phyloP scores from a whole-genome alignment of 1,139 yeast genomes.

The Lodderomyces oxycetoniae region DNA sequence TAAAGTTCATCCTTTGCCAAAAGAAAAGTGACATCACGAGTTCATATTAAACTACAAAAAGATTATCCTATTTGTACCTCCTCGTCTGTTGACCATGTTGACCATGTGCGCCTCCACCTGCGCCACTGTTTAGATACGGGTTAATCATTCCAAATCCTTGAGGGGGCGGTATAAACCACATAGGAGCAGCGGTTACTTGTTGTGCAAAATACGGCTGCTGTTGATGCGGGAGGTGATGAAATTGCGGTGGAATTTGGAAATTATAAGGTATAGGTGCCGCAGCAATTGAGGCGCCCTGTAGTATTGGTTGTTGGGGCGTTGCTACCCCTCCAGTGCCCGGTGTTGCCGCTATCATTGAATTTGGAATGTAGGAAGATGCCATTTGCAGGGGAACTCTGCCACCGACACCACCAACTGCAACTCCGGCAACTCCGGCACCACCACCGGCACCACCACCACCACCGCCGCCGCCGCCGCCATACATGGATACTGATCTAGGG shows the following conservation, averaged over 20 bases:
- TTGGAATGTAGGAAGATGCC: slow-evolving; percentile 28
- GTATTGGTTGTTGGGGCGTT: neutral
- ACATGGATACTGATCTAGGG: slow-evolving; percentile 20
- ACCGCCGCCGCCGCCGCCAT: neutral
- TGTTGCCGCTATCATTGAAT: slow-evolving; percentile 27
- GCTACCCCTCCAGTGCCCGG: neutral
- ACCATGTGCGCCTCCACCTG: neutral
- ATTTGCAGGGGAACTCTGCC: slow-evolving; percentile 11
- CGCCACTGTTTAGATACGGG: slow-evolving; percentile 8
- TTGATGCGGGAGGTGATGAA: slow-evolving; percentile 1
- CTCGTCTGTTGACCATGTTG: slow-evolving; percentile 1
- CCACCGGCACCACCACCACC: neutral
- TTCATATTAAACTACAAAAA: neutral
- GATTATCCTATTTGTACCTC: slow-evolving; percentile 4
- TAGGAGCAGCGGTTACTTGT: slow-evolving; percentile 20
- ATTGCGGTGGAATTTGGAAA: slow-evolving; percentile 20
- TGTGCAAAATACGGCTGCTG: slow-evolving; percentile 21
- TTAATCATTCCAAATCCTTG: slow-evolving; percentile 12
- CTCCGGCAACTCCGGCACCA: neutral
- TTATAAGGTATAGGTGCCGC: slow-evolving; percentile 14
- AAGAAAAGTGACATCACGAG: neutral
- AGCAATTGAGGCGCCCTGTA: slow-evolving; percentile 1
- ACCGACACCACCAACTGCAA: neutral
- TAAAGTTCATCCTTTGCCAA: too few relatives aligned
- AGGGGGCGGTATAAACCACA: slow-evolving; percentile 35